Evolutionary conservation across 2,329 filamentous ascomycete species (phyloP), one percentile per base, ranked within the genome.

Genomic region (Verticillium longisporum): DNA sequence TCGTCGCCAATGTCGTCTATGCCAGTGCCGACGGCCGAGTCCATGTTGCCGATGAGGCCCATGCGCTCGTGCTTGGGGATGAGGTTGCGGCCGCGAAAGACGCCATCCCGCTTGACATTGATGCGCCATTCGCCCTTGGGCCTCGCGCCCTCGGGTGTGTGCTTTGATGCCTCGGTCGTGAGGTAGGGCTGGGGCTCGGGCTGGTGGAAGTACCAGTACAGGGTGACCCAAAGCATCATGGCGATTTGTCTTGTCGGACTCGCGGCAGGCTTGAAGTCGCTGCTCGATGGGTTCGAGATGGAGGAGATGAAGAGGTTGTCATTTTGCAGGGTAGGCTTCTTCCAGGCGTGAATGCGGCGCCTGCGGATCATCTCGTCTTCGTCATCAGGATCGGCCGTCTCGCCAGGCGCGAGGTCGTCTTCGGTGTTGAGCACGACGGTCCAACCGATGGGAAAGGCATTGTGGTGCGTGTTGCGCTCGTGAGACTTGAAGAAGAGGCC

Each of bases 181-280:
- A 95, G 71, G 57, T 85, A 82, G 0, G 83, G 80, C 26, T 83
- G 79, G 0, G 94, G 94, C 67, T 88, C 83, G 1, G 87, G 83
- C 73, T 96, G 91, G 76, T 97, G 93, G 68, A 97, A 98, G 78
- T 98, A 98, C 94, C 94, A 98, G 79, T 92, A 97, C 53, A 98
- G 79, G 1, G 92, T 93, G 37, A 92, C 87, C 91, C 92, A 98
- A 6, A 98, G 82, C 89, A 97, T 96, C 91, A 97, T 92, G 66
- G 94, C 94, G 63, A 97, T 91, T 76, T 96, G 91, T 55, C 93
- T 83, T 1, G 92, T 95, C 0, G 91, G 91, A 64, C 92, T 96
- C 14, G 82, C 86, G 1, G 89, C 84, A 1, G 91, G 86, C 71
- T 90, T 91, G 77, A 89, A 96, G 57, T 97, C 92, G 71, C 77